These are phyloP conservation scores for Hygrocybe coccinea DNA, from an alignment of 768 basidiomycete genomes.

Conservation along the genomic window DNA sequence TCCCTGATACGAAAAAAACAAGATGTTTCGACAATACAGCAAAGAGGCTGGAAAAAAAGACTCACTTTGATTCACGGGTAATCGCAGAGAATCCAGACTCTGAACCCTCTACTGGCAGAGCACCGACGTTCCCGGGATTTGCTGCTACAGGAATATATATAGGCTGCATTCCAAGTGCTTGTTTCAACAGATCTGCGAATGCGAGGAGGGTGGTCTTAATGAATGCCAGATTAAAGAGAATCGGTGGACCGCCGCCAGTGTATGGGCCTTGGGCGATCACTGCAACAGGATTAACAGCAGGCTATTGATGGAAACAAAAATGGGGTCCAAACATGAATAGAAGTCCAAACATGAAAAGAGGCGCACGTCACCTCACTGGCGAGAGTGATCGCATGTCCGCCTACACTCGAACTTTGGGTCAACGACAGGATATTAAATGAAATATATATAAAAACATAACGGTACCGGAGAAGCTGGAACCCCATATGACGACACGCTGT, in stretches of 20 bases:
- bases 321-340: not conserved
- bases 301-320: conserved; percentile 10
- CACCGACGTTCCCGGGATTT: conserved; percentile 26
- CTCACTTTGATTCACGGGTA: not conserved
- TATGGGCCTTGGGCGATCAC: conserved; percentile 34
- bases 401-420: conserved; percentile 9
- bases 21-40: not conserved
- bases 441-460: not conserved
- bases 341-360: not conserved
- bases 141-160: conserved; percentile 27
- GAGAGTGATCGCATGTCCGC: conserved; percentile 29
- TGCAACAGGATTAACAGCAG: conserved; percentile 23
- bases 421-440: too few relatives aligned
- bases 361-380: conserved; percentile 23
- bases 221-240: conserved; percentile 9
- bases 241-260: conserved; percentile 15
- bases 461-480: conserved; percentile 30
- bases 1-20: not conserved
- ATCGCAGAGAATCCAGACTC: not conserved
- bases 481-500: conserved; percentile 31
- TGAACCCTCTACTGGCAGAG: conserved; percentile 21
- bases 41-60: not conserved
- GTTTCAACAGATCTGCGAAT: conserved; percentile 23
- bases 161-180: conserved; percentile 23
- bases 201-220: conserved; percentile 19